These are phyloP conservation scores for Pichia sp. DNA, from an alignment of 1,139 yeast genomes.

Conservation along the genomic window DNA sequence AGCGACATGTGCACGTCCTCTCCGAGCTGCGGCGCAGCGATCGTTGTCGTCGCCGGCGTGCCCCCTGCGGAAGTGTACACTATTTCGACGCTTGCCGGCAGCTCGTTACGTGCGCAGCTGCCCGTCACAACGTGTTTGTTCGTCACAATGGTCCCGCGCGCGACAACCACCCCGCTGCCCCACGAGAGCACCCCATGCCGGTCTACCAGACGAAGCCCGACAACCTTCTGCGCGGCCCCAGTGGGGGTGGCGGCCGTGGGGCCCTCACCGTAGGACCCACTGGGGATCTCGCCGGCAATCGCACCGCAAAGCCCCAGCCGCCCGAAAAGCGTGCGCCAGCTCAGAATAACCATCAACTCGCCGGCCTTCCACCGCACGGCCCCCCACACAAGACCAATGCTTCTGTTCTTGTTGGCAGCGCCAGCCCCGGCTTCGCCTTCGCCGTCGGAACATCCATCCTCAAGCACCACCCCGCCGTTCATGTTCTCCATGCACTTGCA, in stretches of 20 bases:
- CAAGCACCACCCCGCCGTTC: slow-evolving; percentile 47
- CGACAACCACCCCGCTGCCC: slow-evolving; percentile 46
- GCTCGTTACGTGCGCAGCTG: slow-evolving; percentile 10
- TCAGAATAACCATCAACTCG: slow-evolving; percentile 45
- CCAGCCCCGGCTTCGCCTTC: no score
- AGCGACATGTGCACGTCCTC: not conserved
- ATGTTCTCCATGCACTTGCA: slow-evolving; percentile 57
- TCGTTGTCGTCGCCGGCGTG: not conserved
- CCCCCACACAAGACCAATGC: slow-evolving; percentile 55
- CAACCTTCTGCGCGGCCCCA: slow-evolving; percentile 5
- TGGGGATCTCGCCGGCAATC: no score
- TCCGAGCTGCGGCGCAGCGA: not conserved
- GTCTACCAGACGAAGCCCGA: slow-evolving; percentile 26
- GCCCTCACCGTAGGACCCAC: no score
- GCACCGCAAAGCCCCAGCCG: not conserved
- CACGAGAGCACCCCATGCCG: slow-evolving; percentile 32
- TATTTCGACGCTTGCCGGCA: slow-evolving; percentile 22
- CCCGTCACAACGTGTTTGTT: slow-evolving; percentile 42
- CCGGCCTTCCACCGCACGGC: slow-evolving; percentile 53
- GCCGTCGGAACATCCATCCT: not conserved
- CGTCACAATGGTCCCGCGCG: slow-evolving; percentile 36
- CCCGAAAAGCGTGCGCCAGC: slow-evolving; percentile 39
- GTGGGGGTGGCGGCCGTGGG: not conserved
- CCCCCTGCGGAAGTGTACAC: slow-evolving; percentile 21
- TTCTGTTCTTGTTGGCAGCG: slow-evolving; percentile 6